phyloP scores from a whole-genome alignment of 345 rosid species.

The Brassica incana region DNA sequence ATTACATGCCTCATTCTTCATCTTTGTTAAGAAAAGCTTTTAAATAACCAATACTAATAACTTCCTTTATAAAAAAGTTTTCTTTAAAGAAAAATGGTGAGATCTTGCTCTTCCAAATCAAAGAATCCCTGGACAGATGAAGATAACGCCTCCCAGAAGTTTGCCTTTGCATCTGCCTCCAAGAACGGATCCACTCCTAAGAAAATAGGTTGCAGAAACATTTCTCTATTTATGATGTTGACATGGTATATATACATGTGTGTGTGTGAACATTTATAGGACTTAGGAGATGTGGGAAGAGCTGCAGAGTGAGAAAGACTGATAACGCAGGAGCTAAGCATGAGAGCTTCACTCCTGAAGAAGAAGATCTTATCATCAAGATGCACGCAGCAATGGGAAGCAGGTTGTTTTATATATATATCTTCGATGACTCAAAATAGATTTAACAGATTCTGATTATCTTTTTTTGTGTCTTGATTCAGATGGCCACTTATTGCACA shows the following conservation, averaged over 20 bases:
- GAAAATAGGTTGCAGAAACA: conserved; percentile 36
- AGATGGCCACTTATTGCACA: conserved; percentile 96
- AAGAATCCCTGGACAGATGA: conserved; percentile 30
- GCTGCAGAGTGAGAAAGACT: conserved; percentile 77
- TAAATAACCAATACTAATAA: neutral
- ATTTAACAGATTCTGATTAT: conserved; percentile 8
- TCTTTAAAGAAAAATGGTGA: conserved; percentile 29
- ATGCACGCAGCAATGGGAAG: conserved; percentile 94
- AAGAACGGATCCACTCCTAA: conserved; percentile 32
- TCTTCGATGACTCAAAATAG: neutral
- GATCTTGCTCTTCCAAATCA: conserved; percentile 38
- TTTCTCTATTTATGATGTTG: neutral
- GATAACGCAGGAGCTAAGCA: conserved; percentile 57
- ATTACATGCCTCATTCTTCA: conserved; percentile 26
- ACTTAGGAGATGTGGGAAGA: conserved; percentile 74
- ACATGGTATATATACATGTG: conserved; percentile 3
- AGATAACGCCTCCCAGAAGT: conserved; percentile 22
- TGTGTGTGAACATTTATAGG: conserved; percentile 40
- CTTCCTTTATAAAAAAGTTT: neutral
- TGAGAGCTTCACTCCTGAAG: conserved; percentile 72
- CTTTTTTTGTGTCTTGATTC: conserved; percentile 7
- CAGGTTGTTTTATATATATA: conserved; percentile 47
- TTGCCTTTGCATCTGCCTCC: conserved; percentile 29
- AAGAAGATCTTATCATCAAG: conserved; percentile 79
- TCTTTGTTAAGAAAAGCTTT: conserved; percentile 7